Evolutionary conservation across 139 green algal species (phyloP), one percentile per base, ranked within the genome.

Genomic region (Tetradesmus obliquus): DNA sequence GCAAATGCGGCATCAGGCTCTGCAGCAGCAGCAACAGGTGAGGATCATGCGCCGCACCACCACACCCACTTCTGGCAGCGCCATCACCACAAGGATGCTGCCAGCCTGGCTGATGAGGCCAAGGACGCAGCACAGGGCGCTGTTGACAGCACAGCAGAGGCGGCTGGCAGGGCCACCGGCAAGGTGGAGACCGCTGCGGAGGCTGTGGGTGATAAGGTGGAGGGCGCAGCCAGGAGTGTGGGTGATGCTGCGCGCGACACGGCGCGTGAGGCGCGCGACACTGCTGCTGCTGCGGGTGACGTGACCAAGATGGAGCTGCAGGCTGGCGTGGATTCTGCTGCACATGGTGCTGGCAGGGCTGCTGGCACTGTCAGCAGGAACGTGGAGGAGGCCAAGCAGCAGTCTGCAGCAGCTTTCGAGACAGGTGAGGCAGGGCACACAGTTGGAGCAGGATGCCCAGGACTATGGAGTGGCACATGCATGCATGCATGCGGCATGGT

Each of bases 241-340:
- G 85, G n/a, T 82, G 45, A 82, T 32, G 71, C 19, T 7, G 86
- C 24, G 53, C 58, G 10, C 84, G 45, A 90, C 22, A 57, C 17
- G 5, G 84, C 58, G 0, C 24, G 32, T 3, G 86, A 90, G 55
- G 86, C 71, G 5, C 69, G 22, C 15, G 71, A 83, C 58, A 60
- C 69, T 55, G 86, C 86, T 71, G 86, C 66, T 9, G 13, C 45
- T 9, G 71, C 86, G 55, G 86, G 86, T 20, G 69, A 84, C 2
- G 76, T 82, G 76, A n/a, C 24, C 7, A 51, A 82, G 24, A 82
- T 82, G 76, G 76, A 82, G 76, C 3, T 55, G 76, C 76, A 82
- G 76, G 15, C n/a, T 51, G 76, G 76, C 3, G 76, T 82, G n/a
- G 76, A 82, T 9, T 51, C 76, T 22, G 76, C 76, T 53, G 76